phyloP scores from a whole-genome alignment of 306 rosid species.

The Quercus parvula region DNA sequence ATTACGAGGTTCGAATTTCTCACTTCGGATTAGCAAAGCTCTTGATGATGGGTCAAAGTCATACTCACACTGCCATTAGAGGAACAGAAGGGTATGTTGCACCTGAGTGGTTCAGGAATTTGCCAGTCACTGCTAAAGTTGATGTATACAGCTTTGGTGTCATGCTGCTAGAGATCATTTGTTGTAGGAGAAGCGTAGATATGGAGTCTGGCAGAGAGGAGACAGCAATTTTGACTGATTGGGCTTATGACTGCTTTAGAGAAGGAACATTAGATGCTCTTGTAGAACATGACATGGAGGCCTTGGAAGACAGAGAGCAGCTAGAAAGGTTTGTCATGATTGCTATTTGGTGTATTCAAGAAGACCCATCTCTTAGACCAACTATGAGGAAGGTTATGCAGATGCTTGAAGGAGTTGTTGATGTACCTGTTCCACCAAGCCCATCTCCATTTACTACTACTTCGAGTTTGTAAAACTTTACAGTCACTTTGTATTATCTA shows the following conservation, averaged over 20 bases:
- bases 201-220: slow-evolving; percentile 9
- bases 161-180: slow-evolving; percentile 22
- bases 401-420: slow-evolving; percentile 26
- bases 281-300: slow-evolving; percentile 15
- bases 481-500: too few species aligned
- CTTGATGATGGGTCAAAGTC: slow-evolving; percentile 7
- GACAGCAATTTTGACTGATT: slow-evolving; percentile 22
- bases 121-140: slow-evolving; percentile 17
- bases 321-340: slow-evolving; percentile 30
- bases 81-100: slow-evolving; percentile 35
- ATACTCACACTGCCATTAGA: not conserved
- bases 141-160: slow-evolving; percentile 33
- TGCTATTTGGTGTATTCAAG: slow-evolving; percentile 32
- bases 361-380: slow-evolving; percentile 15
- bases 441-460: slow-evolving; percentile 7
- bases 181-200: slow-evolving; percentile 25
- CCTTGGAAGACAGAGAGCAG: not conserved
- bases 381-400: slow-evolving; percentile 18
- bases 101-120: slow-evolving; percentile 22
- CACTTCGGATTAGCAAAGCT: slow-evolving; percentile 34
- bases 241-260: slow-evolving; percentile 37
- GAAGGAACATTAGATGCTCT: slow-evolving; percentile 13
- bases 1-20: slow-evolving; percentile 1
- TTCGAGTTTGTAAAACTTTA: too few species aligned
- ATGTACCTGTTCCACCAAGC: slow-evolving; percentile 11